Conservation (phyloP, 306 rosid genomes). For the Pterocarpus macrocarpus region DNA sequence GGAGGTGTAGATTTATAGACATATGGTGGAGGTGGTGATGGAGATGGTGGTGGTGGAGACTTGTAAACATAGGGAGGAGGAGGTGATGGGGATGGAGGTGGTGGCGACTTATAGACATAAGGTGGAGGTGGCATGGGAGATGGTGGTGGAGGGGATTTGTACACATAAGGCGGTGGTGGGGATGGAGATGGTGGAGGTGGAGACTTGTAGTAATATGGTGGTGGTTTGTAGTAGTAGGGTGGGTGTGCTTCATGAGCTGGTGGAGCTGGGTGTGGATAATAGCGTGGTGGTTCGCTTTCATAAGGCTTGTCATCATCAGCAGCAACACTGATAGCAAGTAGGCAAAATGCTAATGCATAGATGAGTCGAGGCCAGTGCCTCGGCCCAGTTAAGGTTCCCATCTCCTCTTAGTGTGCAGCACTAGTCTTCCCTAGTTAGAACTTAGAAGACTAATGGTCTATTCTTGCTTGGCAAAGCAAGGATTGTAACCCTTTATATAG, state of each 20-base stretch:
- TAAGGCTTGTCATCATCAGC: slow-evolving; percentile 48
- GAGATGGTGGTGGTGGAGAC: neutral
- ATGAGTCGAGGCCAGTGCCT: slow-evolving; percentile 63
- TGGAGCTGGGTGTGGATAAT: neutral
- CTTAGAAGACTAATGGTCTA: neutral
- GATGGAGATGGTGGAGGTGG: slow-evolving; percentile 8
- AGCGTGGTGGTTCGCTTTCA: neutral
- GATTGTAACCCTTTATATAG: neutral
- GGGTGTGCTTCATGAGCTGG: neutral
- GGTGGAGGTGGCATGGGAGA: slow-evolving; percentile 42
- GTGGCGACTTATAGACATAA: slow-evolving; percentile 26
- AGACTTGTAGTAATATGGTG: neutral
- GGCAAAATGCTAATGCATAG: slow-evolving; percentile 54
- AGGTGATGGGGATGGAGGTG: slow-evolving; percentile 31
- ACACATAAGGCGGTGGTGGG: neutral
- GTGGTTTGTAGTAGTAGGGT: slow-evolving; percentile 20
- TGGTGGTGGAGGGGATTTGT: slow-evolving; percentile 38
- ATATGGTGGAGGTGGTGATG: slow-evolving; percentile 27
- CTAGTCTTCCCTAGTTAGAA: neutral
- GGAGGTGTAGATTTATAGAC: slow-evolving; percentile 4
- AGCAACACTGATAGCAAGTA: slow-evolving; percentile 48
- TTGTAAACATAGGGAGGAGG: slow-evolving; percentile 27
- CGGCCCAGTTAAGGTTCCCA: slow-evolving; percentile 49
- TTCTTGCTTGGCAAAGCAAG: neutral
- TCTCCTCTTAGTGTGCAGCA: slow-evolving; percentile 18